Percentiles rank a stretch among this genome's conserved stretches.
Evolutionary conservation across 495 filamentous ascomycete genomes (phyloP).

Genomic region (Pyrenula massariospora): DNA sequence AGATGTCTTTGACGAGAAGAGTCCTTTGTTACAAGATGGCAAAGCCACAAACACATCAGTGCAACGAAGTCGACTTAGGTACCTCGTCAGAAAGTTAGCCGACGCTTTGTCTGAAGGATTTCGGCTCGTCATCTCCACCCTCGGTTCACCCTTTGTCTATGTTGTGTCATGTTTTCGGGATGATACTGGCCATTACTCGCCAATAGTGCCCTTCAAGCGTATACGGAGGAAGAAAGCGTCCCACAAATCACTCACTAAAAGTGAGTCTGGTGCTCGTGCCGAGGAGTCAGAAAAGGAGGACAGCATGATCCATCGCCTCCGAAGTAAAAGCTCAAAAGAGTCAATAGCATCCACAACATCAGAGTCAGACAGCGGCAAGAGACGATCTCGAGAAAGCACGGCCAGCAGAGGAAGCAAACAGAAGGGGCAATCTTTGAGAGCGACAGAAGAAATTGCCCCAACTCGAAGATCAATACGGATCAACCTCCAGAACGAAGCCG

Average conservation of each 20-base stretch:
- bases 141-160: slow-evolving; percentile 70
- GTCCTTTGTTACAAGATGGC: slow-evolving; percentile 39
- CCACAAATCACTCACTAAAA: slow-evolving; percentile 5
- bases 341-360: slow-evolving; percentile 32
- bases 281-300: slow-evolving; percentile 19
- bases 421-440: slow-evolving; percentile 11
- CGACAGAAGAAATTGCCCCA: slow-evolving; percentile 50
- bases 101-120: slow-evolving; percentile 10
- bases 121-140: slow-evolving; percentile 62
- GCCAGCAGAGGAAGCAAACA: slow-evolving; percentile 34
- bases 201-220: slow-evolving; percentile 47
- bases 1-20: slow-evolving; percentile 48
- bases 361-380: slow-evolving; percentile 32
- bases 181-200: slow-evolving; percentile 67
- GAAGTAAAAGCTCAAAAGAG: slow-evolving; percentile 23
- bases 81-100: slow-evolving; percentile 18
- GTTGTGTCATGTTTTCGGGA: slow-evolving; percentile 71
- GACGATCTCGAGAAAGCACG: slow-evolving; percentile 15
- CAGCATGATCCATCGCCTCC: slow-evolving; percentile 15
- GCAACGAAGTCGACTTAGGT: slow-evolving; percentile 26
- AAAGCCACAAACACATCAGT: slow-evolving; percentile 18
- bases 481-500: slow-evolving; percentile 77
- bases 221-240: slow-evolving; percentile 27
- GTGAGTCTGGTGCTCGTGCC: slow-evolving; percentile 15
- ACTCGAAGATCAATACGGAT: slow-evolving; percentile 77